Evolutionary conservation across 2,329 filamentous ascomycete genomes (phyloP), one percentile per base, ranked within the genome.

Genomic region (Apiospora hydei): DNA sequence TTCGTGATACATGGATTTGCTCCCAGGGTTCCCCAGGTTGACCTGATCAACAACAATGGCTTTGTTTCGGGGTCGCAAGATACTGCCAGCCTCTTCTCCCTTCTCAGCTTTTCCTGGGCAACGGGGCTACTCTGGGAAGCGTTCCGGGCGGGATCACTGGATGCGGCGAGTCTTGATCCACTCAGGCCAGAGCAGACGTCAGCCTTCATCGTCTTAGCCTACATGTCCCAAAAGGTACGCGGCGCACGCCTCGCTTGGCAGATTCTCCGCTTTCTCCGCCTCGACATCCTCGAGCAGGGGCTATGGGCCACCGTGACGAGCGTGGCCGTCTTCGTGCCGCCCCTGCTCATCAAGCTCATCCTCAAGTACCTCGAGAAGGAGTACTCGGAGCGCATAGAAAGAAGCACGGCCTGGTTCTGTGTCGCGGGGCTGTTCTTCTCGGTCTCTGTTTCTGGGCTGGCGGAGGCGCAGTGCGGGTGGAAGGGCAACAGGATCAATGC

Each of bases 401-500:
- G 16, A 10, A 3, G 7, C 3, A 16, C 10, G 5, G 49, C 49
- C 24, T 53, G 49, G 49, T 8, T 61, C 8, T 61, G 16, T 8
- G 53, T 61, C 53, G 53, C 30, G 1, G 53, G 53, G 7, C 53
- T 61, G 26, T 61, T 61, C 18, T 5, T 61, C 30, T 38, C 53
- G 30, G 53, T 61, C 30, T 38, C 30, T 38, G 53, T 38, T 38
- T 16, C 53, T 4, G 53, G 53, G 1, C 30, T 61, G 30, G 53
- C 53, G 11, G 53, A 61, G 30, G 38, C 53, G 6, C 53, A 61
- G 30, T 61, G 53, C 21, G 53, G 53, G 1, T 61, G 53, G 53
- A 61, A 61, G 53, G 53, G 53, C 30, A 61, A 41, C 30, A 34
- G 16, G 7, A 61, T 61, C 53, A 61, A 61, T 21, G 53, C 30